Evolutionary conservation across 2,329 filamentous ascomycete species (phyloP).

Genomic region (Hysterium pulicare): DNA sequence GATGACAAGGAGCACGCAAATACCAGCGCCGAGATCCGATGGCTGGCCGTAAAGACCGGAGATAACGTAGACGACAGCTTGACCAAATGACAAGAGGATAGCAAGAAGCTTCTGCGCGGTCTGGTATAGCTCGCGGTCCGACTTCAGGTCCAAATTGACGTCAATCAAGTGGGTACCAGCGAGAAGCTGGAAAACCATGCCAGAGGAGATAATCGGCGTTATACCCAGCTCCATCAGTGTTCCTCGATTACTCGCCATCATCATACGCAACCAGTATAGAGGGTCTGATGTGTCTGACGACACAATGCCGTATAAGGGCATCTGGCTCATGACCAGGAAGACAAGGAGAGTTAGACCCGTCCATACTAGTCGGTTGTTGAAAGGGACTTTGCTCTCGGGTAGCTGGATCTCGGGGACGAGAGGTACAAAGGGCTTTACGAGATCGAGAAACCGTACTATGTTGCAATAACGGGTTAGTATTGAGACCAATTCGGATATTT

Average conservation of each 20-base stretch:
- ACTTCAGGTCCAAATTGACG: constrained; percentile 99
- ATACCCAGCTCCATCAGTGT: constrained; percentile 94
- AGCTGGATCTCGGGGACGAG: constrained; percentile 88
- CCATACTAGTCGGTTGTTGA: constrained; percentile 74
- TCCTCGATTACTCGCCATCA: constrained; percentile 97
- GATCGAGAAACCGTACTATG: constrained; percentile 95
- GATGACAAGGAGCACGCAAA: constrained; percentile 96
- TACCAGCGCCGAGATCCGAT: constrained; percentile 92
- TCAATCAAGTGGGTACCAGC: constrained; percentile 99
- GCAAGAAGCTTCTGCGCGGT: constrained; percentile 91
- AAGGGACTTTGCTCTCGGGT: constrained; percentile 96
- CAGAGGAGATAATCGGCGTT: constrained; percentile 97
- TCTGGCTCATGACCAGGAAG: constrained; percentile 99
- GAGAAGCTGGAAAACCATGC: constrained; percentile 99
- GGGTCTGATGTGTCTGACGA: constrained; percentile 95
- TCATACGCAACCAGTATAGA: constrained; percentile 99
- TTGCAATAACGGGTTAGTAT: constrained; percentile 19
- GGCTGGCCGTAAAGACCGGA: constrained; percentile 91
- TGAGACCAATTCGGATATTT: constrained; percentile 8
- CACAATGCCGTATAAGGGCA: constrained; percentile 94
- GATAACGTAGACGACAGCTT: constrained; percentile 97
- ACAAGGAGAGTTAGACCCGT: constrained; percentile 76
- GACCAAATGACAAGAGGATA: constrained; percentile 95
- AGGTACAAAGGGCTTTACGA: constrained; percentile 99
- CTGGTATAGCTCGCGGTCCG: constrained; percentile 99